Conservation (phyloP, 2,329 filamentous ascomycete species). For the Aaosphaeria arxii region DNA sequence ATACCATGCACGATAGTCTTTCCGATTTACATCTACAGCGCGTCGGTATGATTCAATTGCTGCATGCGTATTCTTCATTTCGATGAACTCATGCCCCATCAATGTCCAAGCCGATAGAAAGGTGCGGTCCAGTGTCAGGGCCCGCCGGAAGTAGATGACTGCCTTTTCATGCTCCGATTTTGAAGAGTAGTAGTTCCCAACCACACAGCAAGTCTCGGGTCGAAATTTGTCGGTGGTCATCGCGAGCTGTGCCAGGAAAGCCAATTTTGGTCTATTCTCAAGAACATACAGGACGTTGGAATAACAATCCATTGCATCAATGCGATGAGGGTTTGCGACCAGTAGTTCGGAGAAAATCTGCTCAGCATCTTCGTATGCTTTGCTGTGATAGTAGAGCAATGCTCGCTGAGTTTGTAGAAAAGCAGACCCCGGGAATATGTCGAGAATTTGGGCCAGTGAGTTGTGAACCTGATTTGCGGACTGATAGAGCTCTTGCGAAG, state of each 20-base stretch:
- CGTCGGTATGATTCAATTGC: constrained; percentile 96
- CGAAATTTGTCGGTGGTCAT: constrained; percentile 92
- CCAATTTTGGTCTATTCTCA: constrained; percentile 80
- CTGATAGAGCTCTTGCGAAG: constrained; percentile 88
- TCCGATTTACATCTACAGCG: constrained; percentile 91
- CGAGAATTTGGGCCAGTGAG: constrained; percentile 72
- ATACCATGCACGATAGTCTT: constrained; percentile 98
- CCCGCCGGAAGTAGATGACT: constrained; percentile 94
- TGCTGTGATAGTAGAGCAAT: constrained; percentile 84
- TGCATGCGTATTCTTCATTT: constrained; percentile 97
- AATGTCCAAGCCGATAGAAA: constrained; percentile 96
- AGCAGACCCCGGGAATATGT: constrained; percentile 81
- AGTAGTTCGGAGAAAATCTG: constrained; percentile 66
- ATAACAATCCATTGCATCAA: constrained; percentile 92
- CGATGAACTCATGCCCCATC: constrained; percentile 98
- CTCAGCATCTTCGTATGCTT: constrained; percentile 67
- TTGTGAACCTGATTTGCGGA: constrained; percentile 72
- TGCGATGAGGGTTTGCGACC: constrained; percentile 63
- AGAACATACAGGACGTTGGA: constrained; percentile 97
- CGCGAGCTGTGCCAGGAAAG: constrained; percentile 88
- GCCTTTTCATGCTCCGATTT: constrained; percentile 96
- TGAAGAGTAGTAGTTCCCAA: constrained; percentile 95
- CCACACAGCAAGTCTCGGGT: constrained; percentile 92
- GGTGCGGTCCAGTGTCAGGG: constrained; percentile 81
- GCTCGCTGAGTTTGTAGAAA: constrained; percentile 91